These are phyloP conservation scores for Oemleria cerasiformis DNA, from an alignment of 306 rosid species.

Conservation along the genomic window DNA sequence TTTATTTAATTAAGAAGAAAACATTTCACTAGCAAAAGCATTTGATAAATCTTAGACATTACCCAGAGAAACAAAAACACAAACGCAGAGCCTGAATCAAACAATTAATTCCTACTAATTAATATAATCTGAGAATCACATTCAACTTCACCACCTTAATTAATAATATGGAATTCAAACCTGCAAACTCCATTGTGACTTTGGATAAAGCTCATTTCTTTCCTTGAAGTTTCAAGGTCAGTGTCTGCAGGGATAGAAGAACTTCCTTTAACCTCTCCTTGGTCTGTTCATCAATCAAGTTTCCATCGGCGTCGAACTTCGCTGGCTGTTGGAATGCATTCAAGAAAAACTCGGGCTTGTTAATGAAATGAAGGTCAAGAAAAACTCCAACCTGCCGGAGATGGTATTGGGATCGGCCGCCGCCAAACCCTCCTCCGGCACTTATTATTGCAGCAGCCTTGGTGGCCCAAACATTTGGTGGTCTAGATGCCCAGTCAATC, in stretches of 20 bases:
- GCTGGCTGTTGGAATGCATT: slow-evolving; percentile 62
- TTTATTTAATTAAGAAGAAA: too few relatives aligned
- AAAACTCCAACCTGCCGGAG: slow-evolving; percentile 86
- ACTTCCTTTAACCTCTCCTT: slow-evolving; percentile 45
- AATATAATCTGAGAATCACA: background rate
- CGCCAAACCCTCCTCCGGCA: slow-evolving; percentile 75
- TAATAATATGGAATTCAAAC: background rate
- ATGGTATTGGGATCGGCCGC: slow-evolving; percentile 69
- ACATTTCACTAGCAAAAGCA: background rate
- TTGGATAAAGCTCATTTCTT: slow-evolving; percentile 7
- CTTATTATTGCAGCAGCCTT: slow-evolving; percentile 88
- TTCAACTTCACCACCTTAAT: background rate
- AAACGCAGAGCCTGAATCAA: background rate
- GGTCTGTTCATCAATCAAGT: slow-evolving; percentile 52
- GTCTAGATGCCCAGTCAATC: slow-evolving; percentile 76
- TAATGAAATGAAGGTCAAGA: slow-evolving; percentile 85
- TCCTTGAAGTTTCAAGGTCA: slow-evolving; percentile 45
- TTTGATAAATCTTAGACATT: background rate
- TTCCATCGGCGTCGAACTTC: slow-evolving; percentile 64
- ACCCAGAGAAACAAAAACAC: background rate
- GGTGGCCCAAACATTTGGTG: slow-evolving; percentile 81
- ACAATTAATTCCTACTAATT: background rate
- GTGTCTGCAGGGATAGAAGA: slow-evolving; percentile 52
- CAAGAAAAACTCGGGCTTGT: slow-evolving; percentile 79
- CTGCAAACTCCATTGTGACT: background rate